phyloP scores from a whole-genome alignment of 169 alveolate species.

The Eimeria tenella region DNA sequence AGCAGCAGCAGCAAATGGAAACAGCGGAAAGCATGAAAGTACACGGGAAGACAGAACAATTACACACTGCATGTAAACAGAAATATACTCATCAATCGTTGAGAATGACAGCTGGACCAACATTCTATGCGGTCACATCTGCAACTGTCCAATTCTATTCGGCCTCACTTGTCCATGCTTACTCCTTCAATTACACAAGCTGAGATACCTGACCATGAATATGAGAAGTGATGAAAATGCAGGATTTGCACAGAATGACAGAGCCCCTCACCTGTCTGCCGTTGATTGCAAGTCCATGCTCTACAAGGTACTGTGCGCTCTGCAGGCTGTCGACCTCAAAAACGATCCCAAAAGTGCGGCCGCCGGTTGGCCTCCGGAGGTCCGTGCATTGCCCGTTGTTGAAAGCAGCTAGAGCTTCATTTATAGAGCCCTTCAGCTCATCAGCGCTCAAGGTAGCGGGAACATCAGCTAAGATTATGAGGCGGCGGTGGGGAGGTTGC shows the following conservation, averaged over 20 bases:
- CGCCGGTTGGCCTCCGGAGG: conserved; percentile 48
- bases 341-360: conserved; percentile 28
- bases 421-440: conserved; percentile 33
- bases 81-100: neutral
- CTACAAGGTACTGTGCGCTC: conserved; percentile 62
- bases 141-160: too few relatives aligned
- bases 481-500: conserved; percentile 5
- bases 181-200: too few relatives aligned
- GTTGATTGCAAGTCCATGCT: conserved; percentile 51
- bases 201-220: too few relatives aligned
- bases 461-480: conserved; percentile 52
- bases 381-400: conserved; percentile 63
- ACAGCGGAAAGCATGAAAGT: neutral
- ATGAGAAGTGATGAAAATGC: too few relatives aligned
- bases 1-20: neutral
- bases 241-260: too few relatives aligned
- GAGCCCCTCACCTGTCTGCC: conserved; percentile 41
- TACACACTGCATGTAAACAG: neutral
- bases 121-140: too few relatives aligned
- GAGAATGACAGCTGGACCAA: too few relatives aligned
- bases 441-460: conserved; percentile 33
- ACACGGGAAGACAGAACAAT: too few relatives aligned
- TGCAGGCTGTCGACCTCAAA: conserved; percentile 56
- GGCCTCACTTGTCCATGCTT: too few relatives aligned
- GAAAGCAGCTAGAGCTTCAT: conserved; percentile 7